A percentile compares a stretch with the other conserved stretches of the same genome.
These are phyloP conservation scores for Clonostachys rosea DNA, from an alignment of 2,329 filamentous ascomycete genomes.

Conservation along the genomic window DNA sequence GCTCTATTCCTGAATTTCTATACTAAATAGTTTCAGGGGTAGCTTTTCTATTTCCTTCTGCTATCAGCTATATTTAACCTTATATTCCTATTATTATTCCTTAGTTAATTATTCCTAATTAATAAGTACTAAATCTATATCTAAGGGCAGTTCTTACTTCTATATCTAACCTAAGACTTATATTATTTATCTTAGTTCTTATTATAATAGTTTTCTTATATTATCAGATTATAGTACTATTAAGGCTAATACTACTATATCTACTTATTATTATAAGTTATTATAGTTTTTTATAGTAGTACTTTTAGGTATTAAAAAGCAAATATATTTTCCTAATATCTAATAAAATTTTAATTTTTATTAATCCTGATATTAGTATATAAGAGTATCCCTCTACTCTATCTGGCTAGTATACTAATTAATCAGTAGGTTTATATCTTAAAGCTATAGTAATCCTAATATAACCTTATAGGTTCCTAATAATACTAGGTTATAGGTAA, in stretches of 20 bases:
- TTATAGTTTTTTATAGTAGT: too few species aligned
- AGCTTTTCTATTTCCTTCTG: background rate
- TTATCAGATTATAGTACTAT: too few species aligned
- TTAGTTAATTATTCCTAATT: background rate
- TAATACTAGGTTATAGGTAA: too few species aligned
- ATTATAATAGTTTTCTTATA: too few species aligned
- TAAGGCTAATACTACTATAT: too few species aligned
- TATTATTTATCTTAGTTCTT: too few species aligned
- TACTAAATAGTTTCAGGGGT: background rate
- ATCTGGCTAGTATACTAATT: background rate
- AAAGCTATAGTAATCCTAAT: background rate
- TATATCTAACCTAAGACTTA: too few species aligned
- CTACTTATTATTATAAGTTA: too few species aligned
- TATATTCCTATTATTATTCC: background rate
- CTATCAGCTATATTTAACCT: background rate
- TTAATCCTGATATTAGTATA: background rate
- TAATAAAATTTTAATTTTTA: background rate
- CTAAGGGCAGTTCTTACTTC: background rate
- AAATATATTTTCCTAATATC: too few species aligned
- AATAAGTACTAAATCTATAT: background rate
- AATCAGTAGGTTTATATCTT: background rate
- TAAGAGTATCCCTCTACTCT: background rate
- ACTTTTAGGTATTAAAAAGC: too few species aligned
- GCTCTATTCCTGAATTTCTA: background rate
- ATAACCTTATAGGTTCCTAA: background rate